Conservation (phyloP, 2,329 filamentous ascomycete species). For the Nectriaceae sp. region DNA sequence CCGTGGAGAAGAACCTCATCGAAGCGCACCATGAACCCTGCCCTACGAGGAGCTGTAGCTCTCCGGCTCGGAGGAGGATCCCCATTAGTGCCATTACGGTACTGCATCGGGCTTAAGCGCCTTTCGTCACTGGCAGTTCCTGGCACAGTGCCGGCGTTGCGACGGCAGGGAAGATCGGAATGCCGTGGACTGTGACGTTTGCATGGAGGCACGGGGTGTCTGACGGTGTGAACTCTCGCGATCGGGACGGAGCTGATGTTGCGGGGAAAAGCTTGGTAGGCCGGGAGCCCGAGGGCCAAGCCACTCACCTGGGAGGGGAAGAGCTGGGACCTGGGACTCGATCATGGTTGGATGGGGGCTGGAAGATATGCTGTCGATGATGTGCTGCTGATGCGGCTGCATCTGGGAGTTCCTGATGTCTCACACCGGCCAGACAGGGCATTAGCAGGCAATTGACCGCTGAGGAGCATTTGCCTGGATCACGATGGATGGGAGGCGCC, state of each 20-base stretch:
- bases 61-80: background rate
- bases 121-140: conserved; percentile 19
- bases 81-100: background rate
- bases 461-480: too few relatives aligned
- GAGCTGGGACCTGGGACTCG: background rate
- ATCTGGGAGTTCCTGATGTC: conserved; percentile 1
- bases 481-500: too few relatives aligned
- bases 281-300: conserved; percentile 19
- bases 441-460: too few relatives aligned
- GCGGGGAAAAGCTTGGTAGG: conserved; percentile 26
- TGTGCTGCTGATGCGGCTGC: conserved; percentile 13
- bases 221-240: conserved; percentile 31
- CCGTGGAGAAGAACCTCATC: conserved; percentile 26
- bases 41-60: background rate
- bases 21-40: conserved; percentile 7
- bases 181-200: conserved; percentile 24
- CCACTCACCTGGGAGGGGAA: conserved; percentile 24
- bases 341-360: background rate
- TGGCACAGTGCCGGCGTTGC: conserved; percentile 17
- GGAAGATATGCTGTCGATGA: conserved; percentile 15
- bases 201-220: conserved; percentile 16
- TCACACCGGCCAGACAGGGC: too few relatives aligned
- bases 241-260: conserved; percentile 30
- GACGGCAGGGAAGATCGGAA: background rate
- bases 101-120: conserved; percentile 26